phyloP scores from a whole-genome alignment of 2,329 filamentous ascomycete genomes.

The Plenodomus lindquistii region DNA sequence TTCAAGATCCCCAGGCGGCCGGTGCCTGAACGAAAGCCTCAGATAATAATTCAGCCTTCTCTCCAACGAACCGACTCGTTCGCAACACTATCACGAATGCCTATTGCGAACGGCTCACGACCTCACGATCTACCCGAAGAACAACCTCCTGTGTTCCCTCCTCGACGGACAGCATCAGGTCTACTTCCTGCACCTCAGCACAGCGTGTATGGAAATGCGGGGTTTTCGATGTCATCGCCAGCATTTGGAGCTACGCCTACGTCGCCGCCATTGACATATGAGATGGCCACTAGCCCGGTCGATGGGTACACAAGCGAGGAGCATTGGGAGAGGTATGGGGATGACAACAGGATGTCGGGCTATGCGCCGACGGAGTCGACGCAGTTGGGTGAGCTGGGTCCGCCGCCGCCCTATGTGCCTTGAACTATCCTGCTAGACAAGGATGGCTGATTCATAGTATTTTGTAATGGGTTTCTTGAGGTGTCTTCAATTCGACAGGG shows the following conservation, averaged over 20 bases:
- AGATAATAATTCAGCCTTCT: conserved; percentile 33
- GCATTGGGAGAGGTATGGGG: conserved; percentile 33
- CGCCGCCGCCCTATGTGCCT: conserved; percentile 21
- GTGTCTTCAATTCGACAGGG: too few relatives aligned
- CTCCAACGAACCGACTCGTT: conserved; percentile 39
- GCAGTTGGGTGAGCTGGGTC: conserved; percentile 24
- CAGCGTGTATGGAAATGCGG: conserved; percentile 27
- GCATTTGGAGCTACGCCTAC: conserved; percentile 27
- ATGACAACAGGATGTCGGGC: conserved; percentile 2
- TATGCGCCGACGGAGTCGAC: conserved; percentile 27
- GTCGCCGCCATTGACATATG: conserved; percentile 19
- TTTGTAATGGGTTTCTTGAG: too few relatives aligned
- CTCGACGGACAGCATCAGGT: conserved; percentile 11
- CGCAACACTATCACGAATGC: conserved; percentile 40
- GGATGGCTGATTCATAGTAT: too few relatives aligned
- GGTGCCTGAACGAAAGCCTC: conserved; percentile 26
- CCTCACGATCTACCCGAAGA: conserved; percentile 18
- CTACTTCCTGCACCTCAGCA: conserved; percentile 15
- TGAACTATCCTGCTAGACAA: not conserved
- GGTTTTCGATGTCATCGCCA: conserved; percentile 35
- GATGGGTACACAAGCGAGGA: conserved; percentile 26
- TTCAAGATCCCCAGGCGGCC: conserved; percentile 35
- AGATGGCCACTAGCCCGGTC: conserved; percentile 12
- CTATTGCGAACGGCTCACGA: conserved; percentile 37
- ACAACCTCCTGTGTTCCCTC: conserved; percentile 10